Percentiles rank a stretch among this genome's conserved stretches.
These are phyloP conservation scores for Tripterygium wilfordii DNA, from an alignment of 177 flowering plant genomes.

Conservation along the genomic window DNA sequence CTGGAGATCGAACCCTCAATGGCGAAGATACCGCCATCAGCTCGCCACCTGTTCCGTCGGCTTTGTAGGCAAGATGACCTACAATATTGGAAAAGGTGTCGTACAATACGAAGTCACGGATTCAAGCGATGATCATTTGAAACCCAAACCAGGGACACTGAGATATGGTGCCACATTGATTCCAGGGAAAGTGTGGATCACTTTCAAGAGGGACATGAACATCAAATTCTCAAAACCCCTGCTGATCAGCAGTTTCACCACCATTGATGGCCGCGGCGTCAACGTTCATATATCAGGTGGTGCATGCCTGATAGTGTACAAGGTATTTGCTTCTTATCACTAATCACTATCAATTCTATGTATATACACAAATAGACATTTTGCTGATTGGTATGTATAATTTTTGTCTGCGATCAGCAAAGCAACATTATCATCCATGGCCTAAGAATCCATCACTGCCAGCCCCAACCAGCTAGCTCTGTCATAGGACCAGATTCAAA, in stretches of 20 bases:
- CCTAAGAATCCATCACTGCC: conserved; percentile 58
- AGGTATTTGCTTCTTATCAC: conserved; percentile 31
- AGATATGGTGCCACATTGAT: conserved; percentile 50
- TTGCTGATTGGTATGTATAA: too few relatives aligned
- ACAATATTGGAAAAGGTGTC: conserved; percentile 41
- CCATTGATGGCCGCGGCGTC: conserved; percentile 64
- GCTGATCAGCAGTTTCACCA: conserved; percentile 49
- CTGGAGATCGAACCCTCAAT: conserved; percentile 55
- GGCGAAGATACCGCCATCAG: conserved; percentile 45
- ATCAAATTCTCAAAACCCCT: conserved; percentile 49
- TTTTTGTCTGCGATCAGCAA: too few relatives aligned
- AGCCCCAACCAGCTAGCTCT: conserved; percentile 28
- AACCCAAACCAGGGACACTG: conserved; percentile 60
- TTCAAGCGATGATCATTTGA: conserved; percentile 42
- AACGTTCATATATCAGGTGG: conserved; percentile 50
- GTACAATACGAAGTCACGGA: conserved; percentile 42
- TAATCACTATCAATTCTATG: too few relatives aligned
- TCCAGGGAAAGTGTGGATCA: conserved; percentile 60
- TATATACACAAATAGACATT: too few relatives aligned
- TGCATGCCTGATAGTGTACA: conserved; percentile 36
- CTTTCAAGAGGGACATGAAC: conserved; percentile 53
- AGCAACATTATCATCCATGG: conserved; percentile 75
- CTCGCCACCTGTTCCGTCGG: conserved; percentile 72
- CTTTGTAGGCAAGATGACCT: conserved; percentile 70
- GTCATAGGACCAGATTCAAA: conserved; percentile 54